Conservation (phyloP, 306 rosid genomes). For the Sphenostylis stenocarpa region DNA sequence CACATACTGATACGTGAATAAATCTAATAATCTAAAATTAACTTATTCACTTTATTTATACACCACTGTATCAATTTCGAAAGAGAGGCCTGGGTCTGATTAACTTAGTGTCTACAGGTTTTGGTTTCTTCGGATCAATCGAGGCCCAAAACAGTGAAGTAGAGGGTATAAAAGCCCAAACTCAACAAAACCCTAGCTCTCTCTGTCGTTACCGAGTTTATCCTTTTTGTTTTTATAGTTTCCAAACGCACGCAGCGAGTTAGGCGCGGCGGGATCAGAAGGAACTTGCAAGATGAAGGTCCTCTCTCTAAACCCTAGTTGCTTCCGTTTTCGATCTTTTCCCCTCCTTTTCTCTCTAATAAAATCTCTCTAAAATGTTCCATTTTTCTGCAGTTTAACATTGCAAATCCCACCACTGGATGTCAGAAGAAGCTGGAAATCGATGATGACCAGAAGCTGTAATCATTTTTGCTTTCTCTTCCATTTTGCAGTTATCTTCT, state of each 20-base stretch:
- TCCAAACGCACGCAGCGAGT: not conserved
- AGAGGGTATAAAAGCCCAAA: constrained; percentile 9
- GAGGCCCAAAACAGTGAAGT: not conserved
- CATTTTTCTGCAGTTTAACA: no score
- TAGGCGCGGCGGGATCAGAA: no score
- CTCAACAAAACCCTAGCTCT: constrained; percentile 17
- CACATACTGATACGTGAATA: no score
- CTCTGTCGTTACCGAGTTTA: not conserved
- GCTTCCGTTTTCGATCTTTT: not conserved
- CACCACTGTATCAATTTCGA: no score
- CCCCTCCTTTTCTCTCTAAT: no score
- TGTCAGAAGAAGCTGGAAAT: not conserved
- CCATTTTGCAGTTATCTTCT: not conserved
- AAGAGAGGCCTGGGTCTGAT: no score
- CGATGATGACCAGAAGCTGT: constrained; percentile 31
- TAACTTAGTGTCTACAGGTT: not conserved
- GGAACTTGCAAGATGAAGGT: no score
- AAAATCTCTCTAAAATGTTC: no score
- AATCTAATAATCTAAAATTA: no score
- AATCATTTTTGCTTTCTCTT: not conserved
- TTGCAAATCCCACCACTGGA: not conserved
- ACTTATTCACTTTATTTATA: no score
- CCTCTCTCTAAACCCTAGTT: not conserved
- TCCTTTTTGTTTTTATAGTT: not conserved
- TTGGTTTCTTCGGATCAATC: not conserved